phyloP scores from a whole-genome alignment of 768 basidiomycete genomes.

The Chiua virens region DNA sequence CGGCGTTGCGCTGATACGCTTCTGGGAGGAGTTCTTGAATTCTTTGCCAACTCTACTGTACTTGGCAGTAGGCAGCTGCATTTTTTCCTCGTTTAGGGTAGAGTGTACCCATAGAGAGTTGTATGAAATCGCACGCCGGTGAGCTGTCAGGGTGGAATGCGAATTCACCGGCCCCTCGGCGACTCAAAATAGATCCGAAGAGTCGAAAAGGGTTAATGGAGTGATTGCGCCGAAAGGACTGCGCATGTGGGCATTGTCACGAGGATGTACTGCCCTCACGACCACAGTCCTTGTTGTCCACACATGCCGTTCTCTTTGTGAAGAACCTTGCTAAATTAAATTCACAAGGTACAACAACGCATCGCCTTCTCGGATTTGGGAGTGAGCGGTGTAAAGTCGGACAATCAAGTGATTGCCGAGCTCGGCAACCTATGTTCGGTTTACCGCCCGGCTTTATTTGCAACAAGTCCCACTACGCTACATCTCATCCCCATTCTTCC shows the following conservation, averaged over 20 bases:
- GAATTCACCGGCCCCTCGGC: not conserved
- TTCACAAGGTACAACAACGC: conserved; percentile 20
- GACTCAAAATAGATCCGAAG: not conserved
- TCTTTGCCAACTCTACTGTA: too few relatives aligned
- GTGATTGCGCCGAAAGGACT: conserved; percentile 23
- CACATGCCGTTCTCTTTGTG: conserved; percentile 18
- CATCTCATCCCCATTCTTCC: conserved; percentile 30
- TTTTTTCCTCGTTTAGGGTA: too few relatives aligned
- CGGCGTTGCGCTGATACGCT: conserved; percentile 47
- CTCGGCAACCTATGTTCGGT: conserved; percentile 38
- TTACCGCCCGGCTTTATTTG: conserved; percentile 41
- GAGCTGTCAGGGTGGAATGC: too few relatives aligned
- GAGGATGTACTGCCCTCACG: conserved; percentile 19
- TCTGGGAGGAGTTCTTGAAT: not conserved
- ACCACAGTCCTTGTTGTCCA: conserved; percentile 18
- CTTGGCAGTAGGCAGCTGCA: too few relatives aligned
- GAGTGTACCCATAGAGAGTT: too few relatives aligned
- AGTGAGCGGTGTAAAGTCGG: conserved; percentile 37
- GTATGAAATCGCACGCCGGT: too few relatives aligned
- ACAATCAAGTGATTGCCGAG: conserved; percentile 37
- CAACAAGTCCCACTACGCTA: conserved; percentile 37
- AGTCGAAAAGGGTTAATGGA: conserved; percentile 3
- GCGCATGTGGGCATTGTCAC: conserved; percentile 22
- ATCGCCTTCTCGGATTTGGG: conserved; percentile 26
- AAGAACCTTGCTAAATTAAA: conserved; percentile 20